A percentile compares a stretch with the other conserved stretches of the same genome.
Conservation (phyloP, 2,329 filamentous ascomycete species). For the Onygena corvina region DNA sequence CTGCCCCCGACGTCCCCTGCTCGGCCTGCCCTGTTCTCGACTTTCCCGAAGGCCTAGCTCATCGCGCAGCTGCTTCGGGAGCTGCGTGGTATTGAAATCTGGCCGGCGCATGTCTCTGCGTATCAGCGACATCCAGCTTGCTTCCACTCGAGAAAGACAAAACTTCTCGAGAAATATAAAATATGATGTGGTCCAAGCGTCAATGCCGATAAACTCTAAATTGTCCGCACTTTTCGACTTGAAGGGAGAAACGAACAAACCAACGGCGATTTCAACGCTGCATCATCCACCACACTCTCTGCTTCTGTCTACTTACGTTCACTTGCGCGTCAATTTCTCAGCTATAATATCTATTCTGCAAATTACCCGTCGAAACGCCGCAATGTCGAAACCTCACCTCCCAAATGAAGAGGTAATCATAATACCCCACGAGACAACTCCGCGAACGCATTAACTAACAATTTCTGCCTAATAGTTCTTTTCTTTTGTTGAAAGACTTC, state of each 20-base stretch:
- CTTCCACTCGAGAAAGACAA: no score
- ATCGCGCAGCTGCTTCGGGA: slow-evolving; percentile 29
- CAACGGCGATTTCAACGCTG: no score
- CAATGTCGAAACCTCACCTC: slow-evolving; percentile 20
- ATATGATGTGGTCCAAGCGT: slow-evolving; percentile 16
- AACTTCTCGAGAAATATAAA: background rate
- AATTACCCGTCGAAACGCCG: no score
- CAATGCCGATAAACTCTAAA: slow-evolving; percentile 5
- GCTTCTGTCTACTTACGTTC: background rate
- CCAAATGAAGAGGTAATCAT: slow-evolving; percentile 33
- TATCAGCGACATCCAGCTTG: background rate
- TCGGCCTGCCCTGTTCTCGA: background rate
- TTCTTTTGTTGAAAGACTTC: slow-evolving; percentile 29
- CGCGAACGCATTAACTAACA: background rate
- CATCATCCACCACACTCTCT: background rate
- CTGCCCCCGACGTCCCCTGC: slow-evolving; percentile 21
- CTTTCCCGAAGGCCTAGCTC: slow-evolving; percentile 32
- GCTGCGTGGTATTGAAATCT: slow-evolving; percentile 31
- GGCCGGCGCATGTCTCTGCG: slow-evolving; percentile 25
- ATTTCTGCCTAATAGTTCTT: slow-evolving; percentile 29
- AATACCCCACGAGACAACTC: background rate
- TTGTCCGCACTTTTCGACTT: slow-evolving; percentile 3
- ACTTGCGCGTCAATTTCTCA: background rate
- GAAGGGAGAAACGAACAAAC: background rate
- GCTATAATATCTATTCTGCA: background rate